Evolutionary conservation across 768 basidiomycete genomes (phyloP), one percentile per base, ranked within the genome.

Genomic region (Pulveroboletus ravenelii): DNA sequence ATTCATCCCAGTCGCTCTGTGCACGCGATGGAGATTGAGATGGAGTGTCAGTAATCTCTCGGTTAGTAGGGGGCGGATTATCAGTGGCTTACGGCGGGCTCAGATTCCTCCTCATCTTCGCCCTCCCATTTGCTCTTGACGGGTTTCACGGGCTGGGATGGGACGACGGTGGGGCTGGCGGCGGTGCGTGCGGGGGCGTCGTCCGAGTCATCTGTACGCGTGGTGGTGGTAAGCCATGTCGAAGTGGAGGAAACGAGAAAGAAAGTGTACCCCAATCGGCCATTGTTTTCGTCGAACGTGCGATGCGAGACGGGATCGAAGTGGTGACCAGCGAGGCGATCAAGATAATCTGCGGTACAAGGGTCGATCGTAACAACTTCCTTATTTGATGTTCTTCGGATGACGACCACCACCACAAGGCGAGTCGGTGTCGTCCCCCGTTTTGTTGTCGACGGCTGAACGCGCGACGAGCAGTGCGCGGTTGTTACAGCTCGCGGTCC

Each of bases 1-100:
- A 87, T 31, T 76, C 89, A 60, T 98, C 94, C 95, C 95, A 98
- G 70, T 96, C 94, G 69, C 90, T 93, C 92, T 95, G 60, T 30
- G 12, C 5, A 13, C 3, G 36, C 30, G 29, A 18, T 15, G 4
- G 8, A 10, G 29, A 18, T 15, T 2, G 8, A 10, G 38, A 31
- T 2, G 15, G 9, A 0, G 35, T n/a, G 48, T 61, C 10, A 61
- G 51, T n/a, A 38, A 25, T 13, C 44, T 14, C 41, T 20, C 8
- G 36, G 39, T 50, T 29, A 10, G 17, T n/a, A 14, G 4, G 13
- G 18, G 7, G 23, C n/a, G 13, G 5, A 25, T 13, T 6, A 10
- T 27, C n/a, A 17, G 30, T 7, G 23, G 37, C 88, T 60, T 63
- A 94, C 92, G 46, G 82, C 88, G 37, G 87, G 88, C 2, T 56